A percentile compares a stretch with the other conserved stretches of the same genome.
Conservation (phyloP, 805 yeast species). For the Schwanniomyces sp. region DNA sequence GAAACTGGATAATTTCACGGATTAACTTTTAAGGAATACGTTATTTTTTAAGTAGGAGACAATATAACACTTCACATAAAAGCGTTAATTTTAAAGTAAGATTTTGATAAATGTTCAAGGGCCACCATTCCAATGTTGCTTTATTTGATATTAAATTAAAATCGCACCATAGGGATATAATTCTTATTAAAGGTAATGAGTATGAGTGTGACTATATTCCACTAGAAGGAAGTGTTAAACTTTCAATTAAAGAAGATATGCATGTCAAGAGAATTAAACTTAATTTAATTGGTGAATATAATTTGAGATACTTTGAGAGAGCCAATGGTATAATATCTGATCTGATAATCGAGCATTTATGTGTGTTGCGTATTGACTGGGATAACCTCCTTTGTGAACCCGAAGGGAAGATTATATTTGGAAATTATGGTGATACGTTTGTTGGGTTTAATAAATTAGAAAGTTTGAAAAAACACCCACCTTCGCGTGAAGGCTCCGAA, state of each 20-base stretch:
- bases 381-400: slow-evolving; percentile 41
- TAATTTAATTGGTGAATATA: slow-evolving; percentile 42
- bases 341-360: slow-evolving; percentile 37
- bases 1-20: neutral
- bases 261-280: slow-evolving; percentile 40
- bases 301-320: slow-evolving; percentile 40
- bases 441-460: slow-evolving; percentile 21
- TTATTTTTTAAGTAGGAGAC: neutral
- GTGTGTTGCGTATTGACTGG: slow-evolving; percentile 48
- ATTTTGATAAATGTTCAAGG: slow-evolving; percentile 18
- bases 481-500: neutral
- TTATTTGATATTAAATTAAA: slow-evolving; percentile 39
- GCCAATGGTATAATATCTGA: slow-evolving; percentile 26
- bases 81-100: neutral
- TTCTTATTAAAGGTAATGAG: slow-evolving; percentile 45
- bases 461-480: slow-evolving; percentile 3
- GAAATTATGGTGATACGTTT: slow-evolving; percentile 42
- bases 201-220: slow-evolving; percentile 44
- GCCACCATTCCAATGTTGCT: slow-evolving; percentile 20
- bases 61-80: neutral
- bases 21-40: neutral
- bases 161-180: slow-evolving; percentile 40
- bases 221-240: slow-evolving; percentile 48
- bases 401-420: slow-evolving; percentile 37
- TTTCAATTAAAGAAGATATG: slow-evolving; percentile 43